Evolutionary conservation across 805 yeast genomes (phyloP).

Genomic region (Kluyveromyces nonfermentans): DNA sequence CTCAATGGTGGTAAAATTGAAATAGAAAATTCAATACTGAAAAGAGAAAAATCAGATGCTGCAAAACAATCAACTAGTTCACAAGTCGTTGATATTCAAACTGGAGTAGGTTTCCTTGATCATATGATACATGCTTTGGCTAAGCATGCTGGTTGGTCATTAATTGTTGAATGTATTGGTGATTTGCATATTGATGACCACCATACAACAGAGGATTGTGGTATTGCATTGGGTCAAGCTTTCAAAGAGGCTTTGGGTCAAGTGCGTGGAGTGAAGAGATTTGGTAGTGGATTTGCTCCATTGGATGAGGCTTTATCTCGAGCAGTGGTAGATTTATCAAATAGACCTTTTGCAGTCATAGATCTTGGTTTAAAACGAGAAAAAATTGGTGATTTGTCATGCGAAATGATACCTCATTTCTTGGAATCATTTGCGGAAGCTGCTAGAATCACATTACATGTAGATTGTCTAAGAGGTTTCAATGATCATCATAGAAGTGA

Average conservation of each 20-base stretch:
- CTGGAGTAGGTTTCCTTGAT: conserved; percentile 93
- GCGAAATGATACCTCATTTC: conserved; percentile 98
- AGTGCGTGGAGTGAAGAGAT: conserved; percentile 83
- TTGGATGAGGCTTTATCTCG: conserved; percentile 91
- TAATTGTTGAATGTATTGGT: conserved; percentile 82
- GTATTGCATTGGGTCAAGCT: conserved; percentile 82
- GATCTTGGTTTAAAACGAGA: conserved; percentile 88
- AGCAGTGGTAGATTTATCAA: conserved; percentile 92
- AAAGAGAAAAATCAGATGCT: conserved; percentile 32
- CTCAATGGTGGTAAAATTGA: conserved; percentile 78
- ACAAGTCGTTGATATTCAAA: conserved; percentile 70
- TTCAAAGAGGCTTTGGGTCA: conserved; percentile 86
- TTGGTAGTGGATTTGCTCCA: conserved; percentile 91
- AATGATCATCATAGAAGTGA: conserved; percentile 97
- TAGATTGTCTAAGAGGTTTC: conserved; percentile 85
- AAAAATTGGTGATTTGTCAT: conserved; percentile 80
- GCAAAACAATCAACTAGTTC: conserved; percentile 63
- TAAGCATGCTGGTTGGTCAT: conserved; percentile 94
- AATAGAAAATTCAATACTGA: conserved; percentile 50
- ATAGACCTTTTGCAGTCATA: conserved; percentile 84
- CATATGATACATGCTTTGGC: conserved; percentile 98
- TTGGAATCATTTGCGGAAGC: conserved; percentile 89
- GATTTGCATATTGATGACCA: conserved; percentile 96
- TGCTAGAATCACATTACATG: conserved; percentile 86
- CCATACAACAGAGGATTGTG: conserved; percentile 93